phyloP scores from a whole-genome alignment of 768 basidiomycete species.

The Suillus tomentosus region DNA sequence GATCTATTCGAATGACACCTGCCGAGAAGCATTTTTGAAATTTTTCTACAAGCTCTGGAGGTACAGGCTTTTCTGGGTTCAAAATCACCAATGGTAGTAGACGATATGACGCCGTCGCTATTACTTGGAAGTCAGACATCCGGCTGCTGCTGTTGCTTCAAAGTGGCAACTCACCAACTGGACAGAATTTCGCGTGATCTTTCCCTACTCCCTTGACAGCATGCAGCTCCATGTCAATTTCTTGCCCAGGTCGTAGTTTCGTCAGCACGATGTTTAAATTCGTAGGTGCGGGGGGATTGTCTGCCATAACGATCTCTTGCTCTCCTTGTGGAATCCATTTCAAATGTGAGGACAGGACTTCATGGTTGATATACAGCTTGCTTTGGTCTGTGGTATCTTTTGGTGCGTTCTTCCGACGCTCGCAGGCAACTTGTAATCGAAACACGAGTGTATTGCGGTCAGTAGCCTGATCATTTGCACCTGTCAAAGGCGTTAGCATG shows the following conservation, averaged over 20 bases:
- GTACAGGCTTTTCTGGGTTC: slow-evolving; percentile 72
- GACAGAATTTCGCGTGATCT: slow-evolving; percentile 95
- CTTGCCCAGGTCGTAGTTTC: slow-evolving; percentile 91
- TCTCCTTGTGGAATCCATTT: slow-evolving; percentile 83
- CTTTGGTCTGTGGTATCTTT: slow-evolving; percentile 55
- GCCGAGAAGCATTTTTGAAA: slow-evolving; percentile 89
- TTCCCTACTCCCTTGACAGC: slow-evolving; percentile 92
- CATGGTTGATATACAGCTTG: slow-evolving; percentile 71
- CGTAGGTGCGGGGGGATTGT: slow-evolving; percentile 59
- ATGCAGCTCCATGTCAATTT: slow-evolving; percentile 82
- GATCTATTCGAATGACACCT: slow-evolving; percentile 70
- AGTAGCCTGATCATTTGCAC: slow-evolving; percentile 61
- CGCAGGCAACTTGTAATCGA: slow-evolving; percentile 66
- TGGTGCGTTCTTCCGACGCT: slow-evolving; percentile 55
- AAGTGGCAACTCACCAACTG: slow-evolving; percentile 67
- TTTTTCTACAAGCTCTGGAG: slow-evolving; percentile 72
- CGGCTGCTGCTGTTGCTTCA: background rate
- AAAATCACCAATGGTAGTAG: slow-evolving; percentile 81
- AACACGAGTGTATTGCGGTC: slow-evolving; percentile 95
- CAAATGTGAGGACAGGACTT: slow-evolving; percentile 67
- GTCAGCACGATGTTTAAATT: slow-evolving; percentile 85
- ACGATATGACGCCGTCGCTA: slow-evolving; percentile 95
- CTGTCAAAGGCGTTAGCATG: slow-evolving; percentile 21
- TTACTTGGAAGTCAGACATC: background rate
- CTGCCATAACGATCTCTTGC: slow-evolving; percentile 62